A percentile compares a stretch with the other conserved stretches of the same genome.
phyloP scores from a whole-genome alignment of 2,329 filamentous ascomycete species.

The Sporothrix dimorphospora region DNA sequence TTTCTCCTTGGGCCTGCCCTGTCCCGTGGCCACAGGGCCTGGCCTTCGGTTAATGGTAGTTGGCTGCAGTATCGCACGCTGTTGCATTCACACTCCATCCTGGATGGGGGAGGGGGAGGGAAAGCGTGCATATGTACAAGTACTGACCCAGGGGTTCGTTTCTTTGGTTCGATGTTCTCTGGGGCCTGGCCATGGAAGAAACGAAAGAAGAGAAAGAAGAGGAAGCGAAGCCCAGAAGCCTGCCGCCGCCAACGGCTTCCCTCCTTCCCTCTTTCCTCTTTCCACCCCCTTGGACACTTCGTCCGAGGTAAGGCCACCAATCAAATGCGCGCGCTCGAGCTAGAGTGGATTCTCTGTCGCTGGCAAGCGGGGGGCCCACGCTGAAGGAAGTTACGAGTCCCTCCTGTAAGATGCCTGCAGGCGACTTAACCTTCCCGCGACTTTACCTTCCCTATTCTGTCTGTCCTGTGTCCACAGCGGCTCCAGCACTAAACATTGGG shows the following conservation, averaged over 20 bases:
- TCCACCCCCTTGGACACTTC: not conserved
- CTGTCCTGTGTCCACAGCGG: not conserved
- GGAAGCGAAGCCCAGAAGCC: slow-evolving; percentile 13
- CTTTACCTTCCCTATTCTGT: not conserved
- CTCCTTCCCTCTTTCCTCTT: not conserved
- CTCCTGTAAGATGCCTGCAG: not conserved
- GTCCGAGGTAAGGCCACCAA: slow-evolving; percentile 35
- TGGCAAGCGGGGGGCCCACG: not conserved
- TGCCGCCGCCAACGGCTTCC: not conserved
- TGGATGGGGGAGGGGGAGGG: not conserved
- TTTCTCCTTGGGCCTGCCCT: not conserved
- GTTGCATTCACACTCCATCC: slow-evolving; percentile 13
- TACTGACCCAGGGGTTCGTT: slow-evolving; percentile 17
- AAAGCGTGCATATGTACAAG: slow-evolving; percentile 13
- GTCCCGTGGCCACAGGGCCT: not conserved
- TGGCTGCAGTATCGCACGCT: not conserved
- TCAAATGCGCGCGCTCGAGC: slow-evolving; percentile 15
- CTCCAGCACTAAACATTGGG: not conserved
- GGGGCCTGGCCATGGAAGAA: slow-evolving; percentile 12
- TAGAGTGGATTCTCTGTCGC: slow-evolving; percentile 8
- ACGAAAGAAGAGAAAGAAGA: not conserved
- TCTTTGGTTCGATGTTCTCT: slow-evolving; percentile 9
- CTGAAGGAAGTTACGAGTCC: slow-evolving; percentile 2
- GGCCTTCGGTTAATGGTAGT: not conserved
- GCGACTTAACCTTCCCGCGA: too few relatives aligned